Base-by-base conservation (phyloP, 192 early-diverging fungal genomes). In the Linderina pennispora region DNA sequence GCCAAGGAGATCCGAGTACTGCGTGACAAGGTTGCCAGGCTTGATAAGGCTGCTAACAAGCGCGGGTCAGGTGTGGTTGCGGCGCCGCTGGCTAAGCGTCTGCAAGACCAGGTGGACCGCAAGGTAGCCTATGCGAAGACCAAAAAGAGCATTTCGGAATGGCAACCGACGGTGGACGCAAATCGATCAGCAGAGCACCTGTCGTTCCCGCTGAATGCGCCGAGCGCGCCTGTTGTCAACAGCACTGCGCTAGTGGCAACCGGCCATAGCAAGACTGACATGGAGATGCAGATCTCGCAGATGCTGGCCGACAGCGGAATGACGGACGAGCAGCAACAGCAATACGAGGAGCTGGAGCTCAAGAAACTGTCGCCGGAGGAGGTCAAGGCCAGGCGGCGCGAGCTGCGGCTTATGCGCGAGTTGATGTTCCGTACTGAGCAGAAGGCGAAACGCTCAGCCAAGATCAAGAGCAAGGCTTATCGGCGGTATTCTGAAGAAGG, bases 391-490 rank as follows among this genome's bases (percentile, higher is more conserved):
- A 79, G 89, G 10, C 82, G 85, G 23, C 68, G 75, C 0, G 89
- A 99, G 41, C 74, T 95, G 25, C 85, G 83, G 16, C 79, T 84
- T 74, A 91, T 95, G 90, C 84, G 94, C 17, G 87, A 91, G 28
- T 71, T 97, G 36, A 81, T 94, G 84, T 95, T 94, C 75, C 89
- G 90, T 23, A 79, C 89, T 35, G 94, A 98, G 59, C 78, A 84
- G 28, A 92, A 93, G 48, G 81, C 84, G 39, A 95, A 92, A 64
- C 82, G 91, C 37, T 75, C 89, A 26, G 86, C 90, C 40, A 98
- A 98, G 73, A 98, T 99, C 64, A 99, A 99, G 76, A 92, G 89
- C 75, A 97, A 97, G 71, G 68, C 89, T 3, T 99, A 93, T 53
- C 82, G 87, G 22, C n/a, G 86, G 90, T 48, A 86, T 99, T 23